Percentiles rank a stretch among this genome's conserved stretches.
These are phyloP conservation scores for Dichotomopilus funicola DNA, from an alignment of 2,329 filamentous ascomycete genomes.

Conservation along the genomic window DNA sequence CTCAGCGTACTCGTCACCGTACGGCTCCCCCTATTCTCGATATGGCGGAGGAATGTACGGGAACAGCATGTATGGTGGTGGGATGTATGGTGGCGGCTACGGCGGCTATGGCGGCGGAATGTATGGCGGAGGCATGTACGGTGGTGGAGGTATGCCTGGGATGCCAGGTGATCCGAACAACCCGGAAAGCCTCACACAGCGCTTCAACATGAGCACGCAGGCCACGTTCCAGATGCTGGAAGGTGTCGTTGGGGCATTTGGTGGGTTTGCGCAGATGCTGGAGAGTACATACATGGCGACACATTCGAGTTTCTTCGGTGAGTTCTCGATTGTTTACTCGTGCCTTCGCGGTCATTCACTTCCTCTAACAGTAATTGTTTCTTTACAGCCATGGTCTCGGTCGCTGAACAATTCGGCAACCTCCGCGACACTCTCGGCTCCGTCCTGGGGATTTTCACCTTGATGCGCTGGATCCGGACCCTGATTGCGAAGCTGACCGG, in stretches of 20 bases:
- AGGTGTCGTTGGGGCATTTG: slow-evolving; percentile 92
- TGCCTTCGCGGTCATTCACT: not conserved
- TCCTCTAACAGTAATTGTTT: slow-evolving; percentile 43
- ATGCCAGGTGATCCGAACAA: slow-evolving; percentile 65
- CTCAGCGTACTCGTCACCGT: slow-evolving; percentile 44
- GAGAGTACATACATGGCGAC: slow-evolving; percentile 99
- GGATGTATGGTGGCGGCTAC: slow-evolving; percentile 18
- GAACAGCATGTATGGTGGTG: slow-evolving; percentile 29
- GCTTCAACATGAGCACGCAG: slow-evolving; percentile 89
- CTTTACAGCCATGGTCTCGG: slow-evolving; percentile 68
- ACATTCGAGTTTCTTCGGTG: slow-evolving; percentile 97
- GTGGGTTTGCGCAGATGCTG: slow-evolving; percentile 97
- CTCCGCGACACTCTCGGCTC: slow-evolving; percentile 89
- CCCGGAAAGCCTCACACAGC: slow-evolving; percentile 88
- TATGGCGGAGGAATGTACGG: slow-evolving; percentile 33
- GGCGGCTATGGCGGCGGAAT: slow-evolving; percentile 35
- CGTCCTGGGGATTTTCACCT: slow-evolving; percentile 87
- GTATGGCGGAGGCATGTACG: slow-evolving; percentile 36
- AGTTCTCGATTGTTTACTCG: slow-evolving; percentile 28
- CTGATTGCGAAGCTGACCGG: slow-evolving; percentile 89
- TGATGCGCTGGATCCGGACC: slow-evolving; percentile 91
- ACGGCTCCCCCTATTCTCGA: slow-evolving; percentile 36
- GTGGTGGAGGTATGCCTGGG: slow-evolving; percentile 34
- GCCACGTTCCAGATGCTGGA: slow-evolving; percentile 98
- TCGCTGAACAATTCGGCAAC: slow-evolving; percentile 94